Conservation (phyloP, 2,329 filamentous ascomycete genomes). For the Venturia carpophila region DNA sequence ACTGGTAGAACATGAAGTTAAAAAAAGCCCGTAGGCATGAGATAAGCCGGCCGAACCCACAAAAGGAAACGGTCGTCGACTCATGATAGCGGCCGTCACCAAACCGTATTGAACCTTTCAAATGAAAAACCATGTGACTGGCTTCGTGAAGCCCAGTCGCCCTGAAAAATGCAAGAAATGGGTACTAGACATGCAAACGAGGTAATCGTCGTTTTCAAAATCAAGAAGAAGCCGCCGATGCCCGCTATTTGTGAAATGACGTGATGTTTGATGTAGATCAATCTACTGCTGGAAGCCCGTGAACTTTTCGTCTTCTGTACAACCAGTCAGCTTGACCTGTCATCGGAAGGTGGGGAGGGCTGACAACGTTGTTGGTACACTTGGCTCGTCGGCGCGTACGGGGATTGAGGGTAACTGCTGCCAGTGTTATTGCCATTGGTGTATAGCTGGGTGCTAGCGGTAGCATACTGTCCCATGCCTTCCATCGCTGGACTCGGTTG, state of each 20-base stretch:
- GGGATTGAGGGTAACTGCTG: slow-evolving; percentile 44
- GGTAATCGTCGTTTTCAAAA: background rate
- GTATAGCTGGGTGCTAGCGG: slow-evolving; percentile 36
- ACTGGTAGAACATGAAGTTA: slow-evolving; percentile 12
- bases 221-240: slow-evolving; percentile 6
- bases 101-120: background rate
- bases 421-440: slow-evolving; percentile 31
- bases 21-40: slow-evolving; percentile 7
- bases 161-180: slow-evolving; percentile 12
- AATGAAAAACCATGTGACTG: background rate
- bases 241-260: slow-evolving; percentile 15
- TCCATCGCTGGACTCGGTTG: slow-evolving; percentile 39
- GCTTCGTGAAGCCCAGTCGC: slow-evolving; percentile 7
- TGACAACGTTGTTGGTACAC: slow-evolving; percentile 41
- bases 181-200: slow-evolving; percentile 10
- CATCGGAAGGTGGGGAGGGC: slow-evolving; percentile 19
- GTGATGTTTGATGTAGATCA: background rate
- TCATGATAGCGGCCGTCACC: slow-evolving; percentile 8
- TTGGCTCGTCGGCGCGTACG: slow-evolving; percentile 40
- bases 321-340: slow-evolving; percentile 20
- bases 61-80: slow-evolving; percentile 15
- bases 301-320: slow-evolving; percentile 18
- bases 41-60: slow-evolving; percentile 12
- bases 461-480: slow-evolving; percentile 42
- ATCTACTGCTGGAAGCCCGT: slow-evolving; percentile 15